Base-by-base conservation (phyloP, 495 filamentous ascomycete genomes). In the Penicillium psychrofluorescens region DNA sequence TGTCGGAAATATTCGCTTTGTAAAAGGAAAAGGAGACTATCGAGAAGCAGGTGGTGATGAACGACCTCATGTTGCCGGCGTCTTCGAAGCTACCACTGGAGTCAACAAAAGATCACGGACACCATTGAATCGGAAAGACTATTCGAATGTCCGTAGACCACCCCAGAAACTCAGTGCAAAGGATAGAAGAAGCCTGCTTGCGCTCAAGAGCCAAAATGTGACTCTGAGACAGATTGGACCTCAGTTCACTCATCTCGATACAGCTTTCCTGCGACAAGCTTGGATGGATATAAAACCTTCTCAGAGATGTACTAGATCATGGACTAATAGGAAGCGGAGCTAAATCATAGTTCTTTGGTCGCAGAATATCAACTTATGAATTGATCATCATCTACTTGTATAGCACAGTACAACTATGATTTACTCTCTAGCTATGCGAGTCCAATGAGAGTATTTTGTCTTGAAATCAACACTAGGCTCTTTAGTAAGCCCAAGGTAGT, bases 241-340 rank as follows among this genome's bases (percentile, higher is more conserved):
- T 36, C 36, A 40, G 5, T 49, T 49, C 14, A 27, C 31, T 22
- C 40, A 44, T 27, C 44, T 49, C 40, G 46, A 49, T 36, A 43
- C 36, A 4, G 22, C 41, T 12, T 38, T 28, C 34, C 32, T 49
- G 35, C 46, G 46, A 33, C 36, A 49, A 27, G 35, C 32, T 38
- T 49, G 41, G 46, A 14, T 14, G 35, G 46, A 43, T 30, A 40
- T 49, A 8, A 34, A 43, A 22, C 35, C 32, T 48, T 40, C 46
- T 22, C 46, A 40, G 41, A 40, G 46, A 49, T 40, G 35, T 36
- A 49, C 46, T 11, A 38, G 46, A 44, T 43, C 41, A 40, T 14
- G 41, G 32, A 36, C 46, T 40, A 39, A 49, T 40, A 9, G 31
- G 31, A 33, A 9, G 5, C 1, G 31, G 9, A 5, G 31, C 1